These are phyloP conservation scores for Vanrija pseudolonga DNA, from an alignment of 1,284 basidiomycete species.

Conservation along the genomic window DNA sequence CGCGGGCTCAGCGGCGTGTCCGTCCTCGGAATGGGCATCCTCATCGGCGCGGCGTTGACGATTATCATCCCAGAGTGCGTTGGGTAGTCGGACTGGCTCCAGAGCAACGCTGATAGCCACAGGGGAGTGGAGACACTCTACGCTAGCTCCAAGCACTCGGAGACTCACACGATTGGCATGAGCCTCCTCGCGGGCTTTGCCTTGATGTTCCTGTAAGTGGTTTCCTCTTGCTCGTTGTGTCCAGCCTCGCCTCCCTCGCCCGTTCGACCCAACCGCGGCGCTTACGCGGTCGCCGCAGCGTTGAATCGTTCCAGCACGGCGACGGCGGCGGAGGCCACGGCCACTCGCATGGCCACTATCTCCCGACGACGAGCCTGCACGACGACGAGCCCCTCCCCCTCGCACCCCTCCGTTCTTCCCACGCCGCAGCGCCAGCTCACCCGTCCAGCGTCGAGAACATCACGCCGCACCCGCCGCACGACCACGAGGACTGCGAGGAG, in stretches of 20 bases:
- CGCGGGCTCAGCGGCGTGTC: conserved; percentile 61
- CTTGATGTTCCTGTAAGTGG: conserved; percentile 70
- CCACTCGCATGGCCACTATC: too few relatives aligned
- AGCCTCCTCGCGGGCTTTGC: conserved; percentile 75
- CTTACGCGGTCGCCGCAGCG: too few relatives aligned
- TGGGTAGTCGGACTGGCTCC: background rate
- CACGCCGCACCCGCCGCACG: conserved; percentile 39
- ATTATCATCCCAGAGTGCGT: conserved; percentile 87
- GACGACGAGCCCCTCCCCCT: too few relatives aligned
- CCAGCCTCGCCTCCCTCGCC: conserved; percentile 25
- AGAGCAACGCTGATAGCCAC: background rate
- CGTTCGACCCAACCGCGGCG: too few relatives aligned
- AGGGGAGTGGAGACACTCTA: conserved; percentile 51
- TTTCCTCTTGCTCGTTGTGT: conserved; percentile 36
- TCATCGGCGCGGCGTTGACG: conserved; percentile 81
- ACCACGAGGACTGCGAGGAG: conserved; percentile 8
- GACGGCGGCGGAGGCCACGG: too few relatives aligned
- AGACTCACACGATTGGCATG: conserved; percentile 59
- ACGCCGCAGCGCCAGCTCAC: background rate
- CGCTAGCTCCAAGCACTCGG: conserved; percentile 43
- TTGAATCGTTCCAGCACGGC: too few relatives aligned
- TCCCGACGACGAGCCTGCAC: too few relatives aligned
- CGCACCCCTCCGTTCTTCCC: too few relatives aligned
- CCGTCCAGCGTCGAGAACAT: conserved; percentile 40
- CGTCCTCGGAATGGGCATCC: conserved; percentile 72